Evolutionary conservation across 192 early-diverging fungal genomes (phyloP).

Genomic region (Chytriomyces sp.): DNA sequence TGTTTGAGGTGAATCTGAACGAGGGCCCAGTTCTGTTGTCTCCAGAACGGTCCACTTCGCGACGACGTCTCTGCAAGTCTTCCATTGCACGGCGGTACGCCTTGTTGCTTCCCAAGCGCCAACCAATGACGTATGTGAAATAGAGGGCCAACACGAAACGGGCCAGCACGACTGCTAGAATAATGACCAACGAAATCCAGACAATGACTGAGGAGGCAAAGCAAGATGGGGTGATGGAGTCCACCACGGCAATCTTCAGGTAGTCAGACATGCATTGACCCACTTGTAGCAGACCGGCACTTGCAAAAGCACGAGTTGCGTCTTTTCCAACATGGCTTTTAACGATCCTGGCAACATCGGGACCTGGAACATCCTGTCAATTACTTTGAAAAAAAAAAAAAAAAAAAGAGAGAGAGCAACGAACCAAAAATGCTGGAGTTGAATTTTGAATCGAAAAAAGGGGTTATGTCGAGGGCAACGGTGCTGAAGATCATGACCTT

Average conservation of each 20-base stretch:
- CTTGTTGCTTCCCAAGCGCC: slow-evolving; percentile 46
- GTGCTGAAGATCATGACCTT: slow-evolving; percentile 25
- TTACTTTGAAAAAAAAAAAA: not conserved
- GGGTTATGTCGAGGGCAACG: slow-evolving; percentile 13
- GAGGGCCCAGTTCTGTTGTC: not conserved
- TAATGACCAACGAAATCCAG: slow-evolving; percentile 72
- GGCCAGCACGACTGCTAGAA: slow-evolving; percentile 49
- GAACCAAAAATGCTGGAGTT: slow-evolving; percentile 28
- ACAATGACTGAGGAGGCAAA: slow-evolving; percentile 78
- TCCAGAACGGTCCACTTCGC: slow-evolving; percentile 18
- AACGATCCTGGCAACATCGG: slow-evolving; percentile 14
- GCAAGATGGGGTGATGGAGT: slow-evolving; percentile 79
- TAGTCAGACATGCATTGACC: slow-evolving; percentile 79
- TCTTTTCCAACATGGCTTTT: slow-evolving; percentile 61
- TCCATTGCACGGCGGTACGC: slow-evolving; percentile 36
- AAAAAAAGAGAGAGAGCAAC: not conserved
- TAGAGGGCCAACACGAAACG: slow-evolving; percentile 55
- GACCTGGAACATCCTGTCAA: not conserved
- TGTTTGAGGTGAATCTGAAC: not conserved
- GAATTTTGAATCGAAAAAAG: slow-evolving; percentile 13
- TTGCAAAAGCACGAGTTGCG: slow-evolving; percentile 37
- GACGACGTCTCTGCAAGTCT: slow-evolving; percentile 27
- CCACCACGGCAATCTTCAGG: slow-evolving; percentile 81
- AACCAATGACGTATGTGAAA: slow-evolving; percentile 52
- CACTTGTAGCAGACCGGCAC: slow-evolving; percentile 4